Evolutionary conservation across 1,284 basidiomycete species (phyloP).

Genomic region (Sporisorium iseilematis-ciliati): DNA sequence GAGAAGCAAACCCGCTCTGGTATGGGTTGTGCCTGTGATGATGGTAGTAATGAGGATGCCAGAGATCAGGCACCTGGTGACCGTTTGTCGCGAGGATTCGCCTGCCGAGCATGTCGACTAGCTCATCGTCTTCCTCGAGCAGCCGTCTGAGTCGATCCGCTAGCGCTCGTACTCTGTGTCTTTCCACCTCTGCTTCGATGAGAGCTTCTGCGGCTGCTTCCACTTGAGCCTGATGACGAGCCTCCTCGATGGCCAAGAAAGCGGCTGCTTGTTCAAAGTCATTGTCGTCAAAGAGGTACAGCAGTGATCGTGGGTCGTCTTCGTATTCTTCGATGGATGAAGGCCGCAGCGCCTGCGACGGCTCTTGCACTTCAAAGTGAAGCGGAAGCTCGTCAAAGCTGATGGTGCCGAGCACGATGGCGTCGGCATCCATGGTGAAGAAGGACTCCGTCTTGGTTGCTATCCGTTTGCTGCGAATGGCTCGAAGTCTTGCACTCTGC

Average conservation of each 20-base stretch:
- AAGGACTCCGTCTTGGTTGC: not conserved
- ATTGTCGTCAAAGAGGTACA: slow-evolving; percentile 55
- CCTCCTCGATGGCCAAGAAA: slow-evolving; percentile 24
- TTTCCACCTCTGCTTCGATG: slow-evolving; percentile 25
- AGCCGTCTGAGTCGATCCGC: slow-evolving; percentile 30
- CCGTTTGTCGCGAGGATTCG: slow-evolving; percentile 50
- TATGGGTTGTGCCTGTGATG: slow-evolving; percentile 1
- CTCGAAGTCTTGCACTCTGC: not conserved
- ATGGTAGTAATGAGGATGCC: slow-evolving; percentile 18
- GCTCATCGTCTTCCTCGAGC: slow-evolving; percentile 52
- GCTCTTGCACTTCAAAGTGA: slow-evolving; percentile 12
- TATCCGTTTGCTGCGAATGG: not conserved
- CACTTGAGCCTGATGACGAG: slow-evolving; percentile 21
- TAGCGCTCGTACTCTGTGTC: slow-evolving; percentile 13
- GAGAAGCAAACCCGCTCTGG: not conserved
- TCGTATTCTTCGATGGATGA: slow-evolving; percentile 47
- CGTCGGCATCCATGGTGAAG: slow-evolving; percentile 15
- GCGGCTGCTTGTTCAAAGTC: slow-evolving; percentile 37
- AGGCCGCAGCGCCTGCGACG: slow-evolving; percentile 26
- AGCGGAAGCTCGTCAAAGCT: slow-evolving; percentile 41
- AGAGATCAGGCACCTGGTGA: slow-evolving; percentile 39
- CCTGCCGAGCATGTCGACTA: slow-evolving; percentile 51
- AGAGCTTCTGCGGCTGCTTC: slow-evolving; percentile 23
- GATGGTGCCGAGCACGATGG: slow-evolving; percentile 28
- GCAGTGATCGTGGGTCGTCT: slow-evolving; percentile 45